These are phyloP conservation scores for Plasmodium reichenowi DNA, from an alignment of 169 alveolate genomes.

Conservation along the genomic window DNA sequence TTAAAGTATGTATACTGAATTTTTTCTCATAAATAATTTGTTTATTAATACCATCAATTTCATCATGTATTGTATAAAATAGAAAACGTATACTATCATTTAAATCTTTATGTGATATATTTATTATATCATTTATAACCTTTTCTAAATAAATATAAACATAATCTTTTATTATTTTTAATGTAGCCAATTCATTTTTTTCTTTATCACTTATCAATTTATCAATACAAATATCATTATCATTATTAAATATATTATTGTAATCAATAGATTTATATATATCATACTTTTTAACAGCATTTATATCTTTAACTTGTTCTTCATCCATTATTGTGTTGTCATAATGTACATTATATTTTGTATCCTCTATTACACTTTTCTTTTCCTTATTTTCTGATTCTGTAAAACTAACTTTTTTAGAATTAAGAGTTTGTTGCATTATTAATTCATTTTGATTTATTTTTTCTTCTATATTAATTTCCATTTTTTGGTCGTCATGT, in stretches of 20 bases:
- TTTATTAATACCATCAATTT: slow-evolving; percentile 63
- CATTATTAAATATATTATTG: not conserved
- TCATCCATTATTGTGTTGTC: not conserved
- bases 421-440: no score
- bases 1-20: slow-evolving; percentile 57
- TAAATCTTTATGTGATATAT: slow-evolving; percentile 55
- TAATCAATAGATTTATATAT: not conserved
- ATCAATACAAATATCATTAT: not conserved
- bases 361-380: not conserved
- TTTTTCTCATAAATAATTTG: slow-evolving; percentile 28
- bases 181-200: slow-evolving; percentile 17
- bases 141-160: slow-evolving; percentile 56
- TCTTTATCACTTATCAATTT: slow-evolving; percentile 7
- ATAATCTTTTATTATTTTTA: slow-evolving; percentile 68
- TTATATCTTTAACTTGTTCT: not conserved
- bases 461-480: not conserved
- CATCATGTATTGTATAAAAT: slow-evolving; percentile 68
- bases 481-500: not conserved
- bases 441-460: not conserved
- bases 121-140: slow-evolving; percentile 52
- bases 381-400: not conserved
- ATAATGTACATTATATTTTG: no score
- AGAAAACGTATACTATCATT: slow-evolving; percentile 60
- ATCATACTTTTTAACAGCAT: not conserved
- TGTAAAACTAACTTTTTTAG: no score